Evolutionary conservation across 805 yeast species (phyloP).

Genomic region (Starmerella roubikii): DNA sequence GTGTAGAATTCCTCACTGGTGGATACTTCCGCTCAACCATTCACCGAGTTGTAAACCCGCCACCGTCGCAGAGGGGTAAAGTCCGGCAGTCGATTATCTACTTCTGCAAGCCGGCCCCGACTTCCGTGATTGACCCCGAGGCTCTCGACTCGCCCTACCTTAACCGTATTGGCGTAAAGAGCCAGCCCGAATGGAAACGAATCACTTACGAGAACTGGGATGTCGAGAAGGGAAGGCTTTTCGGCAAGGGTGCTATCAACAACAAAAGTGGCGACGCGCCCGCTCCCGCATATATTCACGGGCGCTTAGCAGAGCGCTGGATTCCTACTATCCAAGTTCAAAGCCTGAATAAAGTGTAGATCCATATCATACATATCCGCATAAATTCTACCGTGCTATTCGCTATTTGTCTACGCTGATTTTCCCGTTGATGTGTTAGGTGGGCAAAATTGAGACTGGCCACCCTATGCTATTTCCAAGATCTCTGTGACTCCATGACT

Average conservation of each 20-base stretch:
- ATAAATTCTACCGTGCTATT: no score
- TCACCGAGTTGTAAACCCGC: slow-evolving; percentile 38
- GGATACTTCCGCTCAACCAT: slow-evolving; percentile 36
- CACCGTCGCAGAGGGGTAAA: slow-evolving; percentile 29
- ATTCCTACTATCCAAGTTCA: slow-evolving; percentile 20
- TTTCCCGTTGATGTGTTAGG: no score
- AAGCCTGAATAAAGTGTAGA: background rate
- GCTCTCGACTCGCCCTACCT: slow-evolving; percentile 4
- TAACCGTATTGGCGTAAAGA: slow-evolving; percentile 5
- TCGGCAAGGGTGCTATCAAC: slow-evolving; percentile 31
- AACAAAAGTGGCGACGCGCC: slow-evolving; percentile 29
- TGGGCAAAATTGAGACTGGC: no score
- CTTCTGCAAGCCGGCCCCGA: slow-evolving; percentile 31
- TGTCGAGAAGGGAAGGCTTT: slow-evolving; percentile 34
- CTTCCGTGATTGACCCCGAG: slow-evolving; percentile 33
- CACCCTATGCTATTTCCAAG: no score
- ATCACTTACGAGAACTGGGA: slow-evolving; percentile 34
- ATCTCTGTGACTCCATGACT: no score
- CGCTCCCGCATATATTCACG: slow-evolving; percentile 29
- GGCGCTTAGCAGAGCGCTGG: slow-evolving; percentile 35
- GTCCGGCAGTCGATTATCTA: slow-evolving; percentile 32
- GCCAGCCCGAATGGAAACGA: slow-evolving; percentile 28
- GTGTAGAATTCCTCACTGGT: slow-evolving; percentile 32
- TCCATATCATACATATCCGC: no score
- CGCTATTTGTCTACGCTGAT: no score